Evolutionary conservation across 192 early-diverging fungal genomes (phyloP), one percentile per base, ranked within the genome.

Genomic region (Mortierella antarctica): DNA sequence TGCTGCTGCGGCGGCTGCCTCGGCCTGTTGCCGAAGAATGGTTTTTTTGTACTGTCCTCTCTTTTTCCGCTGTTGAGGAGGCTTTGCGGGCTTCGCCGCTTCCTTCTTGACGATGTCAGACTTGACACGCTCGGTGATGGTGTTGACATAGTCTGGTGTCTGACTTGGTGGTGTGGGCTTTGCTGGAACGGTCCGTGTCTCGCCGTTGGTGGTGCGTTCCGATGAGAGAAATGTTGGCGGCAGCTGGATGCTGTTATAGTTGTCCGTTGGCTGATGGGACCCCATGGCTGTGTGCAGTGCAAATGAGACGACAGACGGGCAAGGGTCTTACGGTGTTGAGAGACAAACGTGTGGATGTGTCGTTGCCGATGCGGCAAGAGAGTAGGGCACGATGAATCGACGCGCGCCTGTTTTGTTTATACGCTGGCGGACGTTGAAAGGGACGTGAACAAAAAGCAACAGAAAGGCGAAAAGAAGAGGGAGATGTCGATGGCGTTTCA

Each of bases 1-100:
- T 3, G 51, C 63, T 7, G 77, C 77, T 2, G 70, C 70, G 0
- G 70, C 77, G 18, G 64, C 70, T 5, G 77, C 77, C 53, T 71
- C 62, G 1, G 69, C 69, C 31, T 80, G 77, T 39, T 80, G 58
- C 41, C 77, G 65, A 11, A 80, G 70, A 47, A 80, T 80, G 1
- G 77, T 80, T 51, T 80, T 80, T 59, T 67, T 80, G 31, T 80
- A 80, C 46, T 68, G 65, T 14, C 77, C 77, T 48, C 77, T 48
- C 45, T 80, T 80, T 48, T 80, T 80, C 23, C 73, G 65, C n/a
- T 52, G 58, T 13, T 56, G 46, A 18, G 57, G 42, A 21, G 59
- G 13, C 51, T 65, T 58, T 23, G 51, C 42, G 3, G 20, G 20
- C 21, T 61, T 62, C 12, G 61, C 65, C 23, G 20, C 23, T 21